Percentiles rank a stretch among this genome's conserved stretches.
Conservation (phyloP, 257 asterid genomes). For the Solanum virginianum region DNA sequence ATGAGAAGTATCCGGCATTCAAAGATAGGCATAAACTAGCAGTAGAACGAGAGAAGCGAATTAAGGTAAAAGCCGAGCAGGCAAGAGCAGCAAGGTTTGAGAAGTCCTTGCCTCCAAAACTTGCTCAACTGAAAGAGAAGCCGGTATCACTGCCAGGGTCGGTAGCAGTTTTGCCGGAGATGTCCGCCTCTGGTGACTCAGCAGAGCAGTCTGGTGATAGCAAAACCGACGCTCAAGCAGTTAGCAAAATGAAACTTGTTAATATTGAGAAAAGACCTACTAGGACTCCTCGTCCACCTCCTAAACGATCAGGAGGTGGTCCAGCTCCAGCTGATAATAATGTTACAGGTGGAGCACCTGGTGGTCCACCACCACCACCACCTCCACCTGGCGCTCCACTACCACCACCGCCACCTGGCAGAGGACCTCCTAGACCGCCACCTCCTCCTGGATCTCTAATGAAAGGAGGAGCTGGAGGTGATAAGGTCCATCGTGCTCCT, state of each 20-base stretch:
- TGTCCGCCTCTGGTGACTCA: slow-evolving; percentile 40
- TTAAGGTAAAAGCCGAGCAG: slow-evolving; percentile 79
- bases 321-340: slow-evolving; percentile 15
- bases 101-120: slow-evolving; percentile 72
- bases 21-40: slow-evolving; percentile 94
- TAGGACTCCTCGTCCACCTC: slow-evolving; percentile 82
- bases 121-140: slow-evolving; percentile 65
- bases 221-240: slow-evolving; percentile 37
- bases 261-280: slow-evolving; percentile 76
- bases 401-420: slow-evolving; percentile 75
- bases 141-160: slow-evolving; percentile 1
- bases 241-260: slow-evolving; percentile 65
- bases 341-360: slow-evolving; percentile 23
- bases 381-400: slow-evolving; percentile 73
- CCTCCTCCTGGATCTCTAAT: slow-evolving; percentile 74
- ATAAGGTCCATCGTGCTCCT: slow-evolving; percentile 93
- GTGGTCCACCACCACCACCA: slow-evolving; percentile 68
- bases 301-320: slow-evolving; percentile 45
- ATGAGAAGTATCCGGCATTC: slow-evolving; percentile 79
- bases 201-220: slow-evolving; percentile 32
- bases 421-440: slow-evolving; percentile 86
- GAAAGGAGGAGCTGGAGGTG: slow-evolving; percentile 52
- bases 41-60: slow-evolving; percentile 64
- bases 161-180: not conserved
- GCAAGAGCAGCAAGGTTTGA: slow-evolving; percentile 80